phyloP scores from a whole-genome alignment of 495 filamentous ascomycete genomes.

The Podospora didyma region DNA sequence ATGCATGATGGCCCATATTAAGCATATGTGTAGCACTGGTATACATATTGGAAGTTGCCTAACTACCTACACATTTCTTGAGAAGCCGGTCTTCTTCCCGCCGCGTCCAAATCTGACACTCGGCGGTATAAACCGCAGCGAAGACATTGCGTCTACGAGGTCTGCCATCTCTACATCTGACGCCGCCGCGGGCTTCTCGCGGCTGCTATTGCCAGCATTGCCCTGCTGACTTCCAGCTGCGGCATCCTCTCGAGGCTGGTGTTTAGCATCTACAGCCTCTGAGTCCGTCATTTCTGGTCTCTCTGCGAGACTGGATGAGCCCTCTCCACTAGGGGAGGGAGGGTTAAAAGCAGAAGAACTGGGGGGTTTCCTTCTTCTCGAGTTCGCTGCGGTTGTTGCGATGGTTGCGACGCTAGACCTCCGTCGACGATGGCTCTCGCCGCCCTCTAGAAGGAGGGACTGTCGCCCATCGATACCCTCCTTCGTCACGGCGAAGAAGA shows the following conservation, averaged over 20 bases:
- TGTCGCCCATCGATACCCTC: slow-evolving; percentile 80
- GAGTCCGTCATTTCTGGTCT: neutral
- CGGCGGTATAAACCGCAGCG: slow-evolving; percentile 74
- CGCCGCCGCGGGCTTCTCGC: slow-evolving; percentile 9
- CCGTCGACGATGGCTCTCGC: slow-evolving; percentile 45
- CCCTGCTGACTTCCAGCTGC: neutral
- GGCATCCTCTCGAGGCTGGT: neutral
- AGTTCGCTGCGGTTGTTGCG: slow-evolving; percentile 15
- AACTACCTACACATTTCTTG: too few relatives aligned
- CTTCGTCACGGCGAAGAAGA: slow-evolving; percentile 85
- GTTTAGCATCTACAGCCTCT: neutral
- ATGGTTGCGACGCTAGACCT: slow-evolving; percentile 36
- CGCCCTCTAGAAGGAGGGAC: slow-evolving; percentile 64
- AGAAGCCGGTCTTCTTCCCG: slow-evolving; percentile 46
- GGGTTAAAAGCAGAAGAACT: too few relatives aligned
- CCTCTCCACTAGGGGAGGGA: neutral
- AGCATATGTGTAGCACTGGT: too few relatives aligned
- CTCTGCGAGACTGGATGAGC: neutral
- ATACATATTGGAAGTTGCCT: too few relatives aligned
- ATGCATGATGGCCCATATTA: too few relatives aligned
- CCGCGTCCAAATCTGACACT: slow-evolving; percentile 70
- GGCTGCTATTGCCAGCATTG: neutral
- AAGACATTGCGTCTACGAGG: slow-evolving; percentile 75
- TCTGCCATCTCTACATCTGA: slow-evolving; percentile 64
- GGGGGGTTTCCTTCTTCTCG: neutral